phyloP scores from a whole-genome alignment of 108 stramenopile species.

The Bacterosira constricta region DNA sequence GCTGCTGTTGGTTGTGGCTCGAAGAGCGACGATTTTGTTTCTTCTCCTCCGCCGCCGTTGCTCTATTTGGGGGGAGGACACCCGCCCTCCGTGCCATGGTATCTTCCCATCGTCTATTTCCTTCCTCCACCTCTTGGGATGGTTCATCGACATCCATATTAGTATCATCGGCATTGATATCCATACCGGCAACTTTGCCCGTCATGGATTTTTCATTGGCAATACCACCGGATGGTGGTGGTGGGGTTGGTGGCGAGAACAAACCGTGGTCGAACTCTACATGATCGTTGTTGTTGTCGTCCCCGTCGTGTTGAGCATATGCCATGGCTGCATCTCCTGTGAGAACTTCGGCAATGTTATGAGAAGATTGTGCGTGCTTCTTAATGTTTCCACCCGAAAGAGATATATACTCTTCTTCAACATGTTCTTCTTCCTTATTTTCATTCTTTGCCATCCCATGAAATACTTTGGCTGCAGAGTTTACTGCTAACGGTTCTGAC shows the following conservation, averaged over 20 bases:
- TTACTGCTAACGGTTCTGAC: neutral
- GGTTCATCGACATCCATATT: constrained; percentile 13
- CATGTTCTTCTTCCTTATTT: neutral
- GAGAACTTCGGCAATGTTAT: constrained; percentile 17
- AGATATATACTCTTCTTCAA: constrained; percentile 37
- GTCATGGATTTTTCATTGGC: neutral
- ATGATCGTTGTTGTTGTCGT: constrained; percentile 10
- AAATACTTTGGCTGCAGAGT: too few species aligned
- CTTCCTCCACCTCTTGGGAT: constrained; percentile 29
- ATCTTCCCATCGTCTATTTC: constrained; percentile 62
- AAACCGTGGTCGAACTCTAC: constrained; percentile 37
- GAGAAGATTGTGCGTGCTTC: neutral
- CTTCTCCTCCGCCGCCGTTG: neutral
- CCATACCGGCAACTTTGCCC: neutral
- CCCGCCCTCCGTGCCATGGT: constrained; percentile 74
- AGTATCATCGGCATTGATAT: constrained; percentile 10
- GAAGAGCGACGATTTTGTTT: neutral
- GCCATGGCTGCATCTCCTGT: constrained; percentile 52
- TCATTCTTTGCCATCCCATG: neutral
- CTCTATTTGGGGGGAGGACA: constrained; percentile 29
- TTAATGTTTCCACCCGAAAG: constrained; percentile 13
- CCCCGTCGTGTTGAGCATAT: constrained; percentile 31
- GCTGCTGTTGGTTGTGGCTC: constrained; percentile 10
- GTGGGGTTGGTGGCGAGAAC: neutral
- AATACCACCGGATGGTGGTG: constrained; percentile 2